phyloP scores from a whole-genome alignment of 2,329 filamentous ascomycete species.

The Colletotrichum gloeosporioides region DNA sequence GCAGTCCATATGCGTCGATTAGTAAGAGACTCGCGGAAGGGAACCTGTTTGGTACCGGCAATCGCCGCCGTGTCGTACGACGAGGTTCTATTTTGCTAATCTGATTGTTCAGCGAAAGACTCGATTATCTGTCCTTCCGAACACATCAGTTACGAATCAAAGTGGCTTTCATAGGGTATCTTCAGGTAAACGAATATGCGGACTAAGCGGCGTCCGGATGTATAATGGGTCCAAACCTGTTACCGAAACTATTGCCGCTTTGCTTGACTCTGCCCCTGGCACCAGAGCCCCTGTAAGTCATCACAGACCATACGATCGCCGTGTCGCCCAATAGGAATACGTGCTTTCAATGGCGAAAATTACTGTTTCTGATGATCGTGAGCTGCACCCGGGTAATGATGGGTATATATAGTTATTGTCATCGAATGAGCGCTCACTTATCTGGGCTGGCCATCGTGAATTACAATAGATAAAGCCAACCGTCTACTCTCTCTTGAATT shows the following conservation, averaged over 20 bases:
- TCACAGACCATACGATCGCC: neutral
- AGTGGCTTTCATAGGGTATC: rapidly evolving
- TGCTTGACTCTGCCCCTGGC: neutral
- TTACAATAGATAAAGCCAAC: neutral
- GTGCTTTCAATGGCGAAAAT: neutral
- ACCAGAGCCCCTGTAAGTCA: neutral
- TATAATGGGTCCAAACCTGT: neutral
- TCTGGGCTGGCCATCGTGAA: neutral
- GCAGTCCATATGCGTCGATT: neutral
- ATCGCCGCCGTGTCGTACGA: neutral
- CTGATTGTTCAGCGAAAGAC: neutral
- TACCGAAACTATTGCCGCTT: neutral
- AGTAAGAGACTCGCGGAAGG: neutral
- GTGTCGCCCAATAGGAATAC: neutral
- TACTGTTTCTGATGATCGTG: neutral
- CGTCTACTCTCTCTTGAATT: rapidly evolving
- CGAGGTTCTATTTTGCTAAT: neutral
- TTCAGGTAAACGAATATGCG: neutral
- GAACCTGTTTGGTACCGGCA: neutral
- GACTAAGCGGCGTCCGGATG: neutral
- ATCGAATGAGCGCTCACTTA: neutral
- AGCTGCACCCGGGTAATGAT: neutral
- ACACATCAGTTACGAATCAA: rapidly evolving
- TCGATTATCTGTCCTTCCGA: neutral
- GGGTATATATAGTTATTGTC: neutral